Evolutionary conservation across 257 asterid genomes (phyloP).

Genomic region (Solanum infundibuliforme): DNA sequence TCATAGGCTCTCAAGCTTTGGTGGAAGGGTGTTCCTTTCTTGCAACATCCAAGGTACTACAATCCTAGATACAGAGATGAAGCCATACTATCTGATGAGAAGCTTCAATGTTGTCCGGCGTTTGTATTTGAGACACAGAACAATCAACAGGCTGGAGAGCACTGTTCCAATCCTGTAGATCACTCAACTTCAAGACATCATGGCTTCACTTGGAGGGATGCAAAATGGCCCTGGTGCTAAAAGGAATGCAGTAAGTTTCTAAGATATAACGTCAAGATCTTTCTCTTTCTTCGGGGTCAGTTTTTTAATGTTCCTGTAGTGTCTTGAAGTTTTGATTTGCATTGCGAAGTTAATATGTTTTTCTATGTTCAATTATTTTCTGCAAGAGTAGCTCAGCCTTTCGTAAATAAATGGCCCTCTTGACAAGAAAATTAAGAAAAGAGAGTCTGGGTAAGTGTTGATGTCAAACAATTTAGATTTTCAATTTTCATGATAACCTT

Average conservation of each 20-base stretch:
- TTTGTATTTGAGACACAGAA: slow-evolving; percentile 7
- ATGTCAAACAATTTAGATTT: not conserved
- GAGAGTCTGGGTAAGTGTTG: not conserved
- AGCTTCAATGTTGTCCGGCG: slow-evolving; percentile 26
- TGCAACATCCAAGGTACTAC: slow-evolving; percentile 63
- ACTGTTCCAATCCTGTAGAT: not conserved
- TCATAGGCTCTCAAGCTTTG: slow-evolving; percentile 71
- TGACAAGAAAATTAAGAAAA: not conserved
- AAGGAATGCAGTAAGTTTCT: not conserved
- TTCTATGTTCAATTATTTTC: not conserved
- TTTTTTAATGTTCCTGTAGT: not conserved
- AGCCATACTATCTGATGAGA: slow-evolving; percentile 22
- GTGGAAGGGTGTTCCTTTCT: slow-evolving; percentile 71
- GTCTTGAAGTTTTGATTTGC: not conserved
- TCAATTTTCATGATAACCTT: not conserved
- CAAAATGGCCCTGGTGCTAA: slow-evolving; percentile 95
- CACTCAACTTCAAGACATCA: slow-evolving; percentile 16
- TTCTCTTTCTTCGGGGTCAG: not conserved
- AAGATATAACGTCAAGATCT: not conserved
- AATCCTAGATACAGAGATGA: slow-evolving; percentile 47
- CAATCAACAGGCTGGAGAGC: slow-evolving; percentile 14
- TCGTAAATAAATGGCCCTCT: not conserved
- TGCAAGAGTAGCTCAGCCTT: not conserved
- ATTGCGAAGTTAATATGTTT: not conserved
- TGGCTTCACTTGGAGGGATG: slow-evolving; percentile 69